Conservation (phyloP, 345 rosid genomes). For the Garcia nutans region DNA sequence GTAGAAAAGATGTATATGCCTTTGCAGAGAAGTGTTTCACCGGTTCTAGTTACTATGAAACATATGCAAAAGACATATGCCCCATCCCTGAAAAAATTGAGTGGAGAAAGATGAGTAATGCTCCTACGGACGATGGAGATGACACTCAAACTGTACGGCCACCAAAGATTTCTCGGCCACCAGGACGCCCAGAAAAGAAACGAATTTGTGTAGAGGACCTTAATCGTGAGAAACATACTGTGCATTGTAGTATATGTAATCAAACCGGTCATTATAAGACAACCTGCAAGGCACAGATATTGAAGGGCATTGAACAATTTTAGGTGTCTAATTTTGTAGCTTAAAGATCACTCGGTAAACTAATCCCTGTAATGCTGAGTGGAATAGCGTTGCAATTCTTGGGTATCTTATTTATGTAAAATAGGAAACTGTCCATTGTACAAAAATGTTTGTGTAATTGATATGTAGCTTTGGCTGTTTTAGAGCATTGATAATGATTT, state of each 20-base stretch:
- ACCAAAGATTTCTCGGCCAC: slow-evolving; percentile 50
- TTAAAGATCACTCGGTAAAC: background rate
- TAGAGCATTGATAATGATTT: background rate
- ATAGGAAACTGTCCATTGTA: background rate
- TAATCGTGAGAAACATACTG: slow-evolving; percentile 48
- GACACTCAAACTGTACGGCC: slow-evolving; percentile 40
- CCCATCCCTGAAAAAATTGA: slow-evolving; percentile 39
- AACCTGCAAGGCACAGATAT: slow-evolving; percentile 49
- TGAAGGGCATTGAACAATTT: slow-evolving; percentile 41
- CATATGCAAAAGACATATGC: slow-evolving; percentile 42
- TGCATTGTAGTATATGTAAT: slow-evolving; percentile 55
- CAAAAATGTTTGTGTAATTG: background rate
- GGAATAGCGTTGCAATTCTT: background rate
- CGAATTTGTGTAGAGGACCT: slow-evolving; percentile 44
- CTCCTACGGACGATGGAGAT: slow-evolving; percentile 12
- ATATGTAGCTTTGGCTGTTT: background rate
- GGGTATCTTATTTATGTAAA: background rate
- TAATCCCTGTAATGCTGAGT: background rate
- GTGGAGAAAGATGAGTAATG: slow-evolving; percentile 39
- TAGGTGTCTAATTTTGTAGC: slow-evolving; percentile 20
- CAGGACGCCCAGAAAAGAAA: slow-evolving; percentile 65
- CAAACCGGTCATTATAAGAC: slow-evolving; percentile 59
- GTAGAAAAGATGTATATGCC: slow-evolving; percentile 41
- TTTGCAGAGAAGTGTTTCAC: slow-evolving; percentile 51
- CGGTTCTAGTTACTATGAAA: slow-evolving; percentile 41